A percentile compares a stretch with the other conserved stretches of the same genome.
These are phyloP conservation scores for Sugiyamaella boreocaroliniensis DNA, from an alignment of 805 yeast genomes.

Conservation along the genomic window DNA sequence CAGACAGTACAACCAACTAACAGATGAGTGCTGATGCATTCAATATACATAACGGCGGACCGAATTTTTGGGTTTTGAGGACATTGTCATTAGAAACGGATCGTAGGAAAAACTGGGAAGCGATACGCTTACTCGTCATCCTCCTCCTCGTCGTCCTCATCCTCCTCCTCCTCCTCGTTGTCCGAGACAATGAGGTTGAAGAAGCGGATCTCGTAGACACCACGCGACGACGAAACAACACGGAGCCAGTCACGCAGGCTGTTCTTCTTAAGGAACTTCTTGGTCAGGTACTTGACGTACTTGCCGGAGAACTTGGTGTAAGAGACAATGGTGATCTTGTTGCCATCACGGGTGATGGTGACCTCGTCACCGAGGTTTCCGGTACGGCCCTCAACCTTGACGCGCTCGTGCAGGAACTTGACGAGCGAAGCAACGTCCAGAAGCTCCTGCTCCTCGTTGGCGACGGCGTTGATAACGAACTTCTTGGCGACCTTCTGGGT, in stretches of 20 bases:
- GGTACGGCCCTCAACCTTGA: constrained; percentile 94
- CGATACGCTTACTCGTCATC: background rate
- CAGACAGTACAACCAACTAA: background rate
- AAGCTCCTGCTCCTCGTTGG: constrained; percentile 96
- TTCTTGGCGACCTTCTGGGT: constrained; percentile 43
- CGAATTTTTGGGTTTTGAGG: background rate
- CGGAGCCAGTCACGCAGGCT: constrained; percentile 99
- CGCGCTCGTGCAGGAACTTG: constrained; percentile 97
- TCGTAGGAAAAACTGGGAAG: background rate
- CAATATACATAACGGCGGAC: background rate
- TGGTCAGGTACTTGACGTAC: constrained; percentile 98
- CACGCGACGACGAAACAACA: constrained; percentile 91
- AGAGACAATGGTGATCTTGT: constrained; percentile 84
- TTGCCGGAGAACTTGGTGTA: constrained; percentile 98
- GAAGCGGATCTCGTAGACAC: constrained; percentile 96
- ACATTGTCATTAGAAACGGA: background rate
- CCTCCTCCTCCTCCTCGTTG: constrained; percentile 87
- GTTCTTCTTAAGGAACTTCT: constrained; percentile 99
- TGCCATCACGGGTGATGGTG: constrained; percentile 79
- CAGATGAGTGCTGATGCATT: background rate
- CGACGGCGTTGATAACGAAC: constrained; percentile 90
- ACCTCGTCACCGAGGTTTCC: constrained; percentile 97
- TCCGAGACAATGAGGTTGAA: constrained; percentile 97
- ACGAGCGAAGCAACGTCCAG: constrained; percentile 96
- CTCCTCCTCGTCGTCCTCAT: constrained; percentile 11